Percentiles rank a stretch among this genome's conserved stretches.
Evolutionary conservation across 225 moss, liverwort and hornwort species (phyloP).

Genomic region (Polytrichum commune): DNA sequence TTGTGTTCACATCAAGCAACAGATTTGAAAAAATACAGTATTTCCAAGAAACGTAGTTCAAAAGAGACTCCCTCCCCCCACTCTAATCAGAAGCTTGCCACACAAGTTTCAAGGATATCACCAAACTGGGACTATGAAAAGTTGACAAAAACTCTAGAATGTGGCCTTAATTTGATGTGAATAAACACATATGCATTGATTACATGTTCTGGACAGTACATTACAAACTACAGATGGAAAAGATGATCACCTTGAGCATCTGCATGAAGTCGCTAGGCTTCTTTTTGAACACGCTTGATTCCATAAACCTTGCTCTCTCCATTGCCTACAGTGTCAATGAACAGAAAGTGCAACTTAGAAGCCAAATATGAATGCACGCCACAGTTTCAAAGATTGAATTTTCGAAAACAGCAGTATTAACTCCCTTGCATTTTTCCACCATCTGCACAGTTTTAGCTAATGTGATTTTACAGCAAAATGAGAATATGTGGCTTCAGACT

Average conservation of each 20-base stretch:
- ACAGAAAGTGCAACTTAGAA: neutral
- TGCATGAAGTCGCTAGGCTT: constrained; percentile 96
- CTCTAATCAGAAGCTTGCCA: too few species aligned
- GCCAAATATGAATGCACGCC: neutral
- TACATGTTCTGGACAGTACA: neutral
- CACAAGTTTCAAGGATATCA: too few species aligned
- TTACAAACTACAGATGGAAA: neutral
- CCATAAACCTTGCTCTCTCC: constrained; percentile 72
- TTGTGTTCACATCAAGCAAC: too few species aligned
- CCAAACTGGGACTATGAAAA: too few species aligned
- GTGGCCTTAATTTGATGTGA: too few species aligned
- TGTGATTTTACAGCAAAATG: neutral
- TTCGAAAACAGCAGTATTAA: neutral
- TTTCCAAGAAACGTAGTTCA: too few species aligned
- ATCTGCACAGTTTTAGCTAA: neutral
- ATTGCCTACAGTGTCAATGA: constrained; percentile 51
- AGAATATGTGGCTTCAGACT: constrained; percentile 1
- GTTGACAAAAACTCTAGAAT: too few species aligned
- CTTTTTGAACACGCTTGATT: constrained; percentile 88
- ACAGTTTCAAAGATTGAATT: neutral
- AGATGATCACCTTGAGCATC: constrained; percentile 80
- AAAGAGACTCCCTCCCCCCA: too few species aligned
- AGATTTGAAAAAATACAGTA: too few species aligned
- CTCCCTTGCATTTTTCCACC: neutral
- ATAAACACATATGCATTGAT: too few species aligned